These are phyloP conservation scores for Lactarius quietus DNA, from an alignment of 768 basidiomycete species.

Conservation along the genomic window DNA sequence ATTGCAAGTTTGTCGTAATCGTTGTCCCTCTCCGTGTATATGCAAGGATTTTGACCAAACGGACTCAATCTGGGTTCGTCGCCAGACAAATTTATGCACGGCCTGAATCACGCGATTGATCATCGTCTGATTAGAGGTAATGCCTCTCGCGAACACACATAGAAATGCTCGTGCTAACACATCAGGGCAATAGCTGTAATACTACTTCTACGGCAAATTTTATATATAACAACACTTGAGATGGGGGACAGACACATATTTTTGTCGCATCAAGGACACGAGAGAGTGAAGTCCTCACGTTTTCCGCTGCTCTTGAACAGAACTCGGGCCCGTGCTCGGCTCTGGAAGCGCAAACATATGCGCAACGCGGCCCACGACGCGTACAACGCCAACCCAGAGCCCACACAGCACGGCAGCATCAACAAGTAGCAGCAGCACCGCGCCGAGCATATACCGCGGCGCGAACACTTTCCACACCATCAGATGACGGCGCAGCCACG, in stretches of 20 bases:
- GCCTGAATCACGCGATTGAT: too few species aligned
- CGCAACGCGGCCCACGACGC: slow-evolving; percentile 35
- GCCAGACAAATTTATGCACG: too few species aligned
- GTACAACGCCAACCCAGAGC: slow-evolving; percentile 52
- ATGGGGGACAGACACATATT: not conserved
- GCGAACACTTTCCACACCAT: slow-evolving; percentile 99
- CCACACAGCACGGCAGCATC: slow-evolving; percentile 68
- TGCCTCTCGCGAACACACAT: not conserved
- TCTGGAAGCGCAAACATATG: slow-evolving; percentile 27
- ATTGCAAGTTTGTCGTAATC: too few species aligned
- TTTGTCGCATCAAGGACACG: not conserved
- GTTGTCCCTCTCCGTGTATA: too few species aligned
- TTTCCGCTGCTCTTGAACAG: not conserved
- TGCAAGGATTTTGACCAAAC: too few species aligned
- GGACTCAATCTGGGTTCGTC: too few species aligned
- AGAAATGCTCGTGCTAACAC: not conserved
- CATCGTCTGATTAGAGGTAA: too few species aligned
- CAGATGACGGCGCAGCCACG: slow-evolving; percentile 75
- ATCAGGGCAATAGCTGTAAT: not conserved
- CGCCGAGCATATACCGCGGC: slow-evolving; percentile 86
- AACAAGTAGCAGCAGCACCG: slow-evolving; percentile 58
- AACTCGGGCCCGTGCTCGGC: not conserved
- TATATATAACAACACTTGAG: not conserved
- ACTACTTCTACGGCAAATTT: not conserved
- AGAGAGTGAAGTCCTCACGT: not conserved